Evolutionary conservation across 352 stramenopile species (phyloP), one percentile per base, ranked within the genome.

Genomic region (Phytophthora fragariaefolia): DNA sequence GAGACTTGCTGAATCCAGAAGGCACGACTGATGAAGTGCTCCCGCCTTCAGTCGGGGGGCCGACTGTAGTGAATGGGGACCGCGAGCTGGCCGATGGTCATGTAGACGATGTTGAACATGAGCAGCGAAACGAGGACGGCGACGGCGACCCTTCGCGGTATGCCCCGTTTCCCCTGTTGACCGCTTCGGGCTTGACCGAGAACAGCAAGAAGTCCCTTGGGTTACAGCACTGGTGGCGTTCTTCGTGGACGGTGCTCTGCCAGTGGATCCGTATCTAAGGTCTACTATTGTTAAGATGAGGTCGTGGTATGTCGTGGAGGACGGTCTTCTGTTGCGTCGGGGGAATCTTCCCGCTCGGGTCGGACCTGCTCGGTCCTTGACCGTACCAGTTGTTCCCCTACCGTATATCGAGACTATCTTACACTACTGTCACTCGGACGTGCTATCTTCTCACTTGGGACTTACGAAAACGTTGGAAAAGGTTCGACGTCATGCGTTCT

Each of bases 321-420:
- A 47, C 38, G 58, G 49, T 6, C 5, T 58, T 2, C 36, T 68
- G 43, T 51, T 56, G 51, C 22, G 43, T 3, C 18, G 10, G 3
- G 60, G 62, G 5, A 13, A 58, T 24, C 22, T 68, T 3, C 51
- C 18, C 0, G 51, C 43, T 27, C 9, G 30, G 12, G 46, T 46
- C 1, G 60, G 45, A n/a, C 51, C 22, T 5, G 60, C 60, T 7
- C 32, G 45, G 26, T 38, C 50, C 1, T 15, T 62, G 7, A 52
- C 13, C 5, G 51, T 68, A 3, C 52, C 51, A 0, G 51, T 62
- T 12, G 10, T 68, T 8, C 52, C 60, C 0, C 2, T 46, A 6
- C 12, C 43, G 10, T 68, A 52, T 9, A 22, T 68, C 1, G 60
- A 54, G 2, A 63, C 61, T 1, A 53, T 69, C 4, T 27, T 69